Percentiles rank a stretch among this genome's conserved stretches.
These are phyloP conservation scores for Fusarium haematococcum DNA, from an alignment of 2,329 filamentous ascomycete genomes.

Conservation along the genomic window DNA sequence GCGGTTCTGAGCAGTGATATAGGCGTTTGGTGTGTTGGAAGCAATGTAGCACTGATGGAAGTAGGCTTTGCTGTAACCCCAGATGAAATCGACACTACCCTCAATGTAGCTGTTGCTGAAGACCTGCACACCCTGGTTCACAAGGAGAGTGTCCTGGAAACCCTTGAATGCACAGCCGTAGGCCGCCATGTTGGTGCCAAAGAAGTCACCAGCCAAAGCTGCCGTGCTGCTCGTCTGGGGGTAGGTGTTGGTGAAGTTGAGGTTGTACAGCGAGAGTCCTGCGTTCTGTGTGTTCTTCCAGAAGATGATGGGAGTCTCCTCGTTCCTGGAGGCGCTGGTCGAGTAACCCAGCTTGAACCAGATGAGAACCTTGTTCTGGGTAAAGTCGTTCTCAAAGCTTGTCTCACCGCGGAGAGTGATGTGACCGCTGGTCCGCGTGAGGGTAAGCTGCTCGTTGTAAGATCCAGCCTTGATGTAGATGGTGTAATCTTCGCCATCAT, in stretches of 20 bases:
- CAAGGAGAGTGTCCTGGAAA: conserved; percentile 63
- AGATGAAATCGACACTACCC: conserved; percentile 40
- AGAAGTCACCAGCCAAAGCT: conserved; percentile 52
- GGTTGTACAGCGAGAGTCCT: conserved; percentile 70
- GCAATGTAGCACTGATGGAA: conserved; percentile 54
- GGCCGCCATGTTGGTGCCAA: conserved; percentile 44
- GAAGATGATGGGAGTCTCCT: conserved; percentile 58
- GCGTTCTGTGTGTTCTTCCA: conserved; percentile 56
- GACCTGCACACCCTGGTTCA: conserved; percentile 58
- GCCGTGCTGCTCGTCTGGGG: conserved; percentile 58
- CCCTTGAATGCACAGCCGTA: conserved; percentile 60
- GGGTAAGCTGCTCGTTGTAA: conserved; percentile 37
- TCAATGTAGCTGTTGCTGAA: conserved; percentile 56
- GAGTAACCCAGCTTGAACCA: conserved; percentile 35
- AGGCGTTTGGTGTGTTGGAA: conserved; percentile 47
- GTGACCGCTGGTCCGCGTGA: conserved; percentile 27
- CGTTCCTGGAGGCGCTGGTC: conserved; percentile 55
- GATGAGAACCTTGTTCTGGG: conserved; percentile 35
- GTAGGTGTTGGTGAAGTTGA: conserved; percentile 63
- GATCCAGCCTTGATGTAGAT: conserved; percentile 40
- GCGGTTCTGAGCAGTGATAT: conserved; percentile 49
- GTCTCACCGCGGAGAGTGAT: conserved; percentile 39
- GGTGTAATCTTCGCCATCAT: conserved; percentile 38
- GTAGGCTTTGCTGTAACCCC: conserved; percentile 50
- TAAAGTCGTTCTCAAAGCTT: conserved; percentile 36